phyloP scores from a whole-genome alignment of 83 land plant species.

The Thuja plicata region DNA sequence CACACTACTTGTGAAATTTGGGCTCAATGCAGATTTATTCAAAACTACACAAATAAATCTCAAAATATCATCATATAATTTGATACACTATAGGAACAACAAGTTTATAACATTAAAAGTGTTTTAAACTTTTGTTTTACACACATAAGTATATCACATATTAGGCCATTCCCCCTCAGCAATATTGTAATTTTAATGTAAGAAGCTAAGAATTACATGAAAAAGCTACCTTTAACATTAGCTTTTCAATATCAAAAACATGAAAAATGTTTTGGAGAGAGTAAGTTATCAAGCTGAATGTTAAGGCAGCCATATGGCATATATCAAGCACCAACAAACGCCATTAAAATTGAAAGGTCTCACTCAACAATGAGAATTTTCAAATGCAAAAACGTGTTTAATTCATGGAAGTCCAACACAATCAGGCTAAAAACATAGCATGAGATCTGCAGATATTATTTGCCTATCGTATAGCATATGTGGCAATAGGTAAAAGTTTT shows the following conservation, averaged over 20 bases:
- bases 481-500: neutral
- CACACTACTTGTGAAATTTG: too few relatives aligned
- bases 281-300: neutral
- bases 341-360: neutral
- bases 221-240: neutral
- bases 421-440: neutral
- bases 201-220: neutral
- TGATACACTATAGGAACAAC: too few relatives aligned
- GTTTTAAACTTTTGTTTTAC: neutral
- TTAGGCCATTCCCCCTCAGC: neutral
- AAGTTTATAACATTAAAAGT: neutral
- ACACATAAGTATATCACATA: neutral
- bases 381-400: neutral
- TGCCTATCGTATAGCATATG: slow-evolving; percentile 1
- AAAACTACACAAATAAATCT: too few relatives aligned
- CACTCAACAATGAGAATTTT: neutral
- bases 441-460: neutral
- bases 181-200: neutral
- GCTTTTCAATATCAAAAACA: neutral
- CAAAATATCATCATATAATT: too few relatives aligned
- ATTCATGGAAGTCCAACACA: neutral
- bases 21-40: too few relatives aligned
- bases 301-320: neutral
- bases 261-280: neutral
- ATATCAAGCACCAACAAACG: neutral